phyloP scores from a whole-genome alignment of 306 rosid genomes.

The Prinsepia uniflora region DNA sequence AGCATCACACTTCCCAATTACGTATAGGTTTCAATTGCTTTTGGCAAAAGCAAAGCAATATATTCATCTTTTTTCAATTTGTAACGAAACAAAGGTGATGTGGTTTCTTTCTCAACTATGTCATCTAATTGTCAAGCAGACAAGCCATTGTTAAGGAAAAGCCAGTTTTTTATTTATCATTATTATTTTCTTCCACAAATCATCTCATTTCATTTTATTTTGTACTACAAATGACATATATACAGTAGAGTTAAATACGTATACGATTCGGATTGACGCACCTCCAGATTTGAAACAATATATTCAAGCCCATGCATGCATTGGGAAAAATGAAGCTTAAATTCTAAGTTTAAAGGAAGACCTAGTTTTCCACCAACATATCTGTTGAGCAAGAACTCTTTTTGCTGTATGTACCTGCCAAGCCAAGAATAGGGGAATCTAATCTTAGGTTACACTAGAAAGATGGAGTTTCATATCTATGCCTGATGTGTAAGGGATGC shows the following conservation, averaged over 20 bases:
- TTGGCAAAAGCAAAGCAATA: not conserved
- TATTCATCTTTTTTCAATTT: not conserved
- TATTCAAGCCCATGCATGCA: not conserved
- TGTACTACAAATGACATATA: no score
- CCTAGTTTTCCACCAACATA: constrained; percentile 1
- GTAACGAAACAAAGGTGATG: not conserved
- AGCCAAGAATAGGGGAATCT: constrained; percentile 5
- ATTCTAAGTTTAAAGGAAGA: not conserved
- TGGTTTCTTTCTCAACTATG: not conserved
- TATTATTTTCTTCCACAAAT: no score
- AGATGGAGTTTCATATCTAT: not conserved
- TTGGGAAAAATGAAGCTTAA: not conserved
- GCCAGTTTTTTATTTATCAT: not conserved
- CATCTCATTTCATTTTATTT: no score
- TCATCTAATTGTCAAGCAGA: not conserved
- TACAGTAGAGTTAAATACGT: no score
- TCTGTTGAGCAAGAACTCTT: not conserved
- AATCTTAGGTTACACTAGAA: not conserved
- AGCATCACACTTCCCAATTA: not conserved
- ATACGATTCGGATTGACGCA: no score
- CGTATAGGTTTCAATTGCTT: not conserved
- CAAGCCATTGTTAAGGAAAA: not conserved
- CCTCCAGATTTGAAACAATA: not conserved
- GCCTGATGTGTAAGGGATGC: not conserved
- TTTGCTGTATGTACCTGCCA: constrained; percentile 4